Evolutionary conservation across 179 eudicot species (phyloP), one percentile per base, ranked within the genome.

Genomic region (Nepenthes alata): DNA sequence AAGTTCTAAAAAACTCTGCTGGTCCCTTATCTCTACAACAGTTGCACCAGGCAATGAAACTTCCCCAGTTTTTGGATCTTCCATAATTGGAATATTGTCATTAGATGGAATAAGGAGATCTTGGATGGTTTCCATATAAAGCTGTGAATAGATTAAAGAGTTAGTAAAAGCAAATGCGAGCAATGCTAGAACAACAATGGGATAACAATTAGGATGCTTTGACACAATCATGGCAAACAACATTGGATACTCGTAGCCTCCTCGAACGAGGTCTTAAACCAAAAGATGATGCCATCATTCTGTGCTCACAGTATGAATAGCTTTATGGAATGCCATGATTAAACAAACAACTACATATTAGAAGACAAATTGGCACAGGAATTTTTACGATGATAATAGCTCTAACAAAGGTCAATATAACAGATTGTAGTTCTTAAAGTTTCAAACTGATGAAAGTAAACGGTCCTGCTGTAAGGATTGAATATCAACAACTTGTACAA

Each of bases 21-120:
- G 96, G 62, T 81, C 89, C 61, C 86, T 75, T 61, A 94, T 75
- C 68, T 87, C 97, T 55, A 85, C 85, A 7, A 82, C 74, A 35
- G 99, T 87, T 58, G 99, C 96, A 61, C 97, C 97, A 53, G 97
- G 99, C 60, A 94, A 68, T 51, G 99, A 90, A 68, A 94, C 96
- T 81, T 94, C 97, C 63, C 99, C 99, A 36, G 95, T 83, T 74
- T 80, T 86, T 53, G 87, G 88, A 74, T 94, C 99, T 79, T 94
- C 99, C 44, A 81, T 85, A 47, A 94, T 94, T 50, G 99, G 72
- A 64, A 94, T 94, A 67, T 87, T 94, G 78, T 94, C 95, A 84
- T 94, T 94, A 68, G 78, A 75, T 38, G 97, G 95, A 80, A 87
- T 81, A 14, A 94, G 80, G n/a, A 94, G 97, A 75, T 94, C 99